Percentiles rank a stretch among this genome's conserved stretches.
Evolutionary conservation across 2,329 filamentous ascomycete species (phyloP).

Genomic region (Teratosphaeria gauchensis): DNA sequence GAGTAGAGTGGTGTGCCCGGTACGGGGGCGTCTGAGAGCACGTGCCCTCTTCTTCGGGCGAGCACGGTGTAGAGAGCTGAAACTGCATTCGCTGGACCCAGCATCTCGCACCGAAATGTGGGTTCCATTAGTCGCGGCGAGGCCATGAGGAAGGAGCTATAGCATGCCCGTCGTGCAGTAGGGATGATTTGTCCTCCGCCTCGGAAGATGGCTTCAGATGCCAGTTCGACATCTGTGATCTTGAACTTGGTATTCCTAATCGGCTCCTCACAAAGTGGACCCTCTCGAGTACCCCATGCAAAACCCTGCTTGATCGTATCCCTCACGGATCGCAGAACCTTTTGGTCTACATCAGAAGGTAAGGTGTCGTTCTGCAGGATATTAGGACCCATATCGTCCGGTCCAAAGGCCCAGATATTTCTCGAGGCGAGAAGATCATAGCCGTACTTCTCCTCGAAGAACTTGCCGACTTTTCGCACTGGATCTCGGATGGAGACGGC

Average conservation of each 20-base stretch:
- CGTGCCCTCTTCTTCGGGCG: constrained; percentile 78
- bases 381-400: constrained; percentile 88
- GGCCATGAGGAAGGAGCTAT: constrained; percentile 94
- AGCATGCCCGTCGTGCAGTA: constrained; percentile 83
- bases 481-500: constrained; percentile 88
- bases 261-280: constrained; percentile 93
- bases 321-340: constrained; percentile 72
- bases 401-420: constrained; percentile 97
- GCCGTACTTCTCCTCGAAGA: constrained; percentile 93
- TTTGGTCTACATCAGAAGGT: constrained; percentile 89
- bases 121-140: constrained; percentile 95
- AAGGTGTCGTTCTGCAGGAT: constrained; percentile 95
- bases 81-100: constrained; percentile 80
- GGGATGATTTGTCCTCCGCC: constrained; percentile 97
- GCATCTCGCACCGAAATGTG: constrained; percentile 85
- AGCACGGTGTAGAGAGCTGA: constrained; percentile 86
- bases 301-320: constrained; percentile 95
- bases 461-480: constrained; percentile 85
- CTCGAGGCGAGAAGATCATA: constrained; percentile 91
- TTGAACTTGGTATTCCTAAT: constrained; percentile 98
- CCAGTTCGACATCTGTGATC: constrained; percentile 80
- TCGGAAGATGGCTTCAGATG: constrained; percentile 83
- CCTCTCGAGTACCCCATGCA: constrained; percentile 91
- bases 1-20: constrained; percentile 90
- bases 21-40: constrained; percentile 86